Conservation (phyloP, 2,329 filamentous ascomycete species). For the Colletotrichum graminicola region DNA sequence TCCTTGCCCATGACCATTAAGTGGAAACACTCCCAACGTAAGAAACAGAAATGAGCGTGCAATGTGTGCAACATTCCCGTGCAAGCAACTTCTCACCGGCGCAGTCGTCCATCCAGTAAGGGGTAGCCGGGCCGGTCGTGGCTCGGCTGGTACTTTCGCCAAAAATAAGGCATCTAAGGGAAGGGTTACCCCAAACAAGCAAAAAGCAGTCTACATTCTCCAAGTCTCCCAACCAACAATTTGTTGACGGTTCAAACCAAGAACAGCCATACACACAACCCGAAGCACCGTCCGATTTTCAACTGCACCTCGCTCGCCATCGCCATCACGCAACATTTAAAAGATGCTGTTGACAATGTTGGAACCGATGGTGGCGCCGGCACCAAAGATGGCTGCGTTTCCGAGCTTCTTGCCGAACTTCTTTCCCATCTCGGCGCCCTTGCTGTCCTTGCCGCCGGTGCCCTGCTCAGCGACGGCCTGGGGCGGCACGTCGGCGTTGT, state of each 20-base stretch:
- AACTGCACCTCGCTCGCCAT: not conserved
- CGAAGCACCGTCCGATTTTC: not conserved
- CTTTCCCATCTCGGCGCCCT: slow-evolving; percentile 83
- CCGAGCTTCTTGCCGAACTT: slow-evolving; percentile 96
- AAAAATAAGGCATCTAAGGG: not conserved
- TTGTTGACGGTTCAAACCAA: not conserved
- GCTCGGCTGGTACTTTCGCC: not conserved
- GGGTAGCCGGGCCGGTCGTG: not conserved
- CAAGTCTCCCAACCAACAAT: not conserved
- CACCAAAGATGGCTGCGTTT: slow-evolving; percentile 87
- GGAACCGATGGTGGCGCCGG: slow-evolving; percentile 89
- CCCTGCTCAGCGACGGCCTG: slow-evolving; percentile 77
- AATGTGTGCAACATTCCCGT: not conserved
- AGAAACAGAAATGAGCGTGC: slow-evolving; percentile 10
- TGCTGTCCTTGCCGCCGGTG: slow-evolving; percentile 61
- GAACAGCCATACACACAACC: slow-evolving; percentile 6
- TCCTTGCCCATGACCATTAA: slow-evolving; percentile 11
- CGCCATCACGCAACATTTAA: slow-evolving; percentile 55
- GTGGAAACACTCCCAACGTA: not conserved
- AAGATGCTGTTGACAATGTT: slow-evolving; percentile 94
- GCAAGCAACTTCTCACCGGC: not conserved
- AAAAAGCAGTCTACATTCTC: slow-evolving; percentile 5
- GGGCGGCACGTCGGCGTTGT: slow-evolving; percentile 78
- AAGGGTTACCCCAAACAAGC: not conserved
- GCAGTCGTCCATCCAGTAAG: not conserved